These are phyloP conservation scores for Xylaria intraflava DNA, from an alignment of 495 filamentous ascomycete species.

Conservation along the genomic window DNA sequence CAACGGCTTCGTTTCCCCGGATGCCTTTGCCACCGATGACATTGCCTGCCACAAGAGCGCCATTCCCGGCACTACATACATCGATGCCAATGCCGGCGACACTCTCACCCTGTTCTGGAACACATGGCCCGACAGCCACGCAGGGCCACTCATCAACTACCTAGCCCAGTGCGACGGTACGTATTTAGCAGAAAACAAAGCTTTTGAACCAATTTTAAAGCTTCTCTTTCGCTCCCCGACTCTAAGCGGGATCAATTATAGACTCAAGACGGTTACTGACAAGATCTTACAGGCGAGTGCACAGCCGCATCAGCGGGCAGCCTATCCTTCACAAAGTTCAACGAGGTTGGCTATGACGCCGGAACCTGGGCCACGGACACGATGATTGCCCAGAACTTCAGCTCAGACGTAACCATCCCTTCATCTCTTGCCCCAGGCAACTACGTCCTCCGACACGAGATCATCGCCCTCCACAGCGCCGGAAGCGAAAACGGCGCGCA, in stretches of 20 bases:
- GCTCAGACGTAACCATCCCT: conserved; percentile 55
- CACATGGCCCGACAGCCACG: conserved; percentile 41
- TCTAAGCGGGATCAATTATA: too few species aligned
- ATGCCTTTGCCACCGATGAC: conserved; percentile 26
- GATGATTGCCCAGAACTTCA: conserved; percentile 55
- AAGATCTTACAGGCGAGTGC: conserved; percentile 39
- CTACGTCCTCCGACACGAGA: conserved; percentile 66
- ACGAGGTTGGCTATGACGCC: conserved; percentile 45
- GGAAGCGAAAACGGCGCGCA: conserved; percentile 51
- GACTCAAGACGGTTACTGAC: neutral
- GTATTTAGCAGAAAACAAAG: neutral
- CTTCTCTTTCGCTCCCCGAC: neutral
- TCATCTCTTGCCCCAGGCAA: conserved; percentile 49
- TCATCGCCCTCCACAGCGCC: conserved; percentile 62
- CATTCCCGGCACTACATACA: conserved; percentile 24
- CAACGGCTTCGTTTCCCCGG: conserved; percentile 45
- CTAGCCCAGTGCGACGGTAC: conserved; percentile 57
- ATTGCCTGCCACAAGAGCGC: conserved; percentile 39
- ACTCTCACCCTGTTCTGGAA: conserved; percentile 40
- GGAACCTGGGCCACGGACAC: conserved; percentile 60
- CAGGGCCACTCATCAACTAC: conserved; percentile 41
- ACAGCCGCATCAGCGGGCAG: conserved; percentile 50
- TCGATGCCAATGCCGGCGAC: conserved; percentile 26
- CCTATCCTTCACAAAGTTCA: conserved; percentile 62
- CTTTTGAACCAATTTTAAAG: neutral